Evolutionary conservation across 495 filamentous ascomycete genomes (phyloP), one percentile per base, ranked within the genome.

Genomic region (Penicillium alfredii): DNA sequence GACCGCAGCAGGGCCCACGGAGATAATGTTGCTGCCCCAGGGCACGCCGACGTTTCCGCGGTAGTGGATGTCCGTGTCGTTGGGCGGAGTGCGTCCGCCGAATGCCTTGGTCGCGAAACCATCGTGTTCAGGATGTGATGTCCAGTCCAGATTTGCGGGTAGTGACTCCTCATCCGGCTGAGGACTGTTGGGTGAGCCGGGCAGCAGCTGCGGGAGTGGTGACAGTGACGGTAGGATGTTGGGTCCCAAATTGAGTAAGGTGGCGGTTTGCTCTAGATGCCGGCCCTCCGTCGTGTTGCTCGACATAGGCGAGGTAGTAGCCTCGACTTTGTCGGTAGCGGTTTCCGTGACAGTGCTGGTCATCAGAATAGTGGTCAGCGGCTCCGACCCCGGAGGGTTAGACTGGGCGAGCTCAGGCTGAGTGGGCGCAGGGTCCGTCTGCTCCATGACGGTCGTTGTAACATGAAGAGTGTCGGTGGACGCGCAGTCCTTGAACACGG

Each of bases 11-110:
- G 58, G 51, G 22, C 40, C 44, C 19, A 76, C 60, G 23, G 52
- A 43, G 36, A 72, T 67, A 27, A 77, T 69, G 47, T 77, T 77
- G 57, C 65, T 66, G 3, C 72, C 72, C 55, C 72, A 73, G 6
- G 74, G 71, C n/a, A 26, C 47, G 13, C 74, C 74, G 22, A 67
- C 51, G 31, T 77, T 76, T 18, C 72, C 71, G 4, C 44, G 17
- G 42, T 71, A 71, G 35, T 36, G 42, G 32, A 64, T 50, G 1
- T 53, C 50, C 13, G 36, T 51, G 11, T 47, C 54, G n/a, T 35
- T 30, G 6, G 61, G 45, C 1, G 32, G n/a, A 18, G 51, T 64
- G 2, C 44, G 43, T 3, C 45, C 56, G 15, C 62, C 58, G 32
- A 66, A 66, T 21, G 57, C 40, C 0, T 45, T 19, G n/a, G 30